These are phyloP conservation scores for Corymbia citriodora DNA, from an alignment of 441 rosid genomes.

Conservation along the genomic window DNA sequence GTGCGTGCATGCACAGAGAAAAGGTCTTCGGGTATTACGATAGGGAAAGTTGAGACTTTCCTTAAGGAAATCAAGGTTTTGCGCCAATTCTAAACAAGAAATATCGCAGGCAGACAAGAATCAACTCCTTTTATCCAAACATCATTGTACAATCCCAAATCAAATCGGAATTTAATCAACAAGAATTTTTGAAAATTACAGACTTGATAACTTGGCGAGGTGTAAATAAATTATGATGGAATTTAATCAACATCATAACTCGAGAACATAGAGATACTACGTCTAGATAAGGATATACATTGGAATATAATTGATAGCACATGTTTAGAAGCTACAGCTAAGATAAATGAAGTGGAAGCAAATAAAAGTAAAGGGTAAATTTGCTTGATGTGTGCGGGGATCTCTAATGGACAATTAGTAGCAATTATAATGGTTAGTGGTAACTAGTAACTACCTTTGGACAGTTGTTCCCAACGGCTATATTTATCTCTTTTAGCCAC, in stretches of 20 bases:
- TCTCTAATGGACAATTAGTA: too few species aligned
- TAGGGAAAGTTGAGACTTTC: background rate
- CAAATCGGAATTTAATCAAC: background rate
- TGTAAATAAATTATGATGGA: background rate
- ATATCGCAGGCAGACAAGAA: background rate
- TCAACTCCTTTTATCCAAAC: rapidly evolving
- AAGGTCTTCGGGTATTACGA: background rate
- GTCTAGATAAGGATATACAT: too few species aligned
- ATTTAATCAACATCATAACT: too few species aligned
- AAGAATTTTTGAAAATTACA: too few species aligned
- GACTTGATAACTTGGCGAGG: background rate
- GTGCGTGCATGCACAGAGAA: background rate
- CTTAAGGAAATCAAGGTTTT: too few species aligned
- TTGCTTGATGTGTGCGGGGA: too few species aligned
- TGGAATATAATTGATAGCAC: too few species aligned
- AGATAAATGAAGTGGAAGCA: background rate
- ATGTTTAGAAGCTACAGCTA: background rate
- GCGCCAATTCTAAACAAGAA: rapidly evolving
- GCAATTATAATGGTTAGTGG: too few species aligned
- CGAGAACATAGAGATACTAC: too few species aligned
- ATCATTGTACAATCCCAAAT: rapidly evolving
- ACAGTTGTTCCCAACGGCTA: rapidly evolving
- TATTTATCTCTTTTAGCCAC: too few species aligned
- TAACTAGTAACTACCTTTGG: too few species aligned
- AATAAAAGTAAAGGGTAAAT: too few species aligned